Base-by-base conservation (phyloP, 805 yeast genomes). In the Candida hispaniensis region DNA sequence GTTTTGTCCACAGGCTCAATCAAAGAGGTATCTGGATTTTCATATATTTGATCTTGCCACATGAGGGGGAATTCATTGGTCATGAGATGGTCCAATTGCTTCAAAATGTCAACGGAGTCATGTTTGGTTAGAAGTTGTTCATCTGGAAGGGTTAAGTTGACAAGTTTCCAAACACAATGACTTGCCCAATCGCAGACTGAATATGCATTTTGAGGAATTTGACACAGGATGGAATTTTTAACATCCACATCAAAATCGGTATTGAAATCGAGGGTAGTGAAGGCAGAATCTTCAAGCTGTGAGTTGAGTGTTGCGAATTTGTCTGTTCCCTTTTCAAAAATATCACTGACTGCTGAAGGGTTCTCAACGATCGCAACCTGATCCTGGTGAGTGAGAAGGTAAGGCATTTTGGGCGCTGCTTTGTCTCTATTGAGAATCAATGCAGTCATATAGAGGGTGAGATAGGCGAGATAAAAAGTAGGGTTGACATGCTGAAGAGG, bases 401-500 rank as follows among this genome's bases (percentile, higher is more conserved):
- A 32, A 2, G 36, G 36, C 36, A 32, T 32, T 23, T 32, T 32
- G 4, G 17, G 28, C 13, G 24, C 13, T 13, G 36, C 27, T 18
- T 27, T 23, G 28, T 32, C 14, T 10, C 36, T 17, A 9, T 32
- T 21, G 4, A 32, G 28, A 14, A 32, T 32, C 7, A 32, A 23
- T 7, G 36, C 27, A n/a, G 36, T 28, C 36, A 32, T 32, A 18
- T 32, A 32, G n/a, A 32, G 36, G 15, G 24, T 28, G 17, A 23
- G 36, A 10, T 23, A 32, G 14, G 36, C 28, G 13, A 32, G 14
- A 6, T 32, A 32, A 7, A 32, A 32, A 11, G 36, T 32, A 13
- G 36, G 36, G 36, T 32, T 32, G 22, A 32, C 24, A 23, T 32
- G 36, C 13, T 32, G 36, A 18, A 32, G 11, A 18, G 36, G 36